phyloP scores from a whole-genome alignment of 73 alveolate genomes.

The Paramecium biaurelia region DNA sequence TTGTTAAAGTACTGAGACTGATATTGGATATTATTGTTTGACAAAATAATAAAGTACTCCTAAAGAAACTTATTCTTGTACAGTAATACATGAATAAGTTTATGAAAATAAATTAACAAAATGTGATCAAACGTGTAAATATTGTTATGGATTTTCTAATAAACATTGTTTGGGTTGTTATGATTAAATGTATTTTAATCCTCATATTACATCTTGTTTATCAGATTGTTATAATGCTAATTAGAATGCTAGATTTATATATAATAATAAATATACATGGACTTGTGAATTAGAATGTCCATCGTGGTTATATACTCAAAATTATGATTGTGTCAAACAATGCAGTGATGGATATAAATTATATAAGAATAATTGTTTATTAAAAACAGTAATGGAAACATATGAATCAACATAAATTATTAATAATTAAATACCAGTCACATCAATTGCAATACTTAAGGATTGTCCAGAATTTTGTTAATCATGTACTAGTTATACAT shows the following conservation, averaged over 20 bases:
- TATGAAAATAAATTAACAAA: too few species aligned
- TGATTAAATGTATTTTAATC: not conserved
- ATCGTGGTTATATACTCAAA: not conserved
- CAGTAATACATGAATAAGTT: too few species aligned
- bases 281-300: not conserved
- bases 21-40: not conserved
- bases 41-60: not conserved
- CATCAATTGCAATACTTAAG: not conserved
- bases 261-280: not conserved
- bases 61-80: too few species aligned
- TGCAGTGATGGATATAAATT: not conserved
- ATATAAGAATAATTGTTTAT: not conserved
- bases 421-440: not conserved
- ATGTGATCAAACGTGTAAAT: not conserved
- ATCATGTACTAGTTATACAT: not conserved
- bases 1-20: not conserved
- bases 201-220: not conserved
- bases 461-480: not conserved
- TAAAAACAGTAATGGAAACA: not conserved
- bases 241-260: not conserved
- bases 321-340: not conserved
- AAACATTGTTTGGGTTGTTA: not conserved
- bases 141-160: not conserved
- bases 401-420: not conserved
- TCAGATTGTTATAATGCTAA: not conserved